phyloP scores from a whole-genome alignment of 768 basidiomycete genomes.

The Saitozyma podzolica region DNA sequence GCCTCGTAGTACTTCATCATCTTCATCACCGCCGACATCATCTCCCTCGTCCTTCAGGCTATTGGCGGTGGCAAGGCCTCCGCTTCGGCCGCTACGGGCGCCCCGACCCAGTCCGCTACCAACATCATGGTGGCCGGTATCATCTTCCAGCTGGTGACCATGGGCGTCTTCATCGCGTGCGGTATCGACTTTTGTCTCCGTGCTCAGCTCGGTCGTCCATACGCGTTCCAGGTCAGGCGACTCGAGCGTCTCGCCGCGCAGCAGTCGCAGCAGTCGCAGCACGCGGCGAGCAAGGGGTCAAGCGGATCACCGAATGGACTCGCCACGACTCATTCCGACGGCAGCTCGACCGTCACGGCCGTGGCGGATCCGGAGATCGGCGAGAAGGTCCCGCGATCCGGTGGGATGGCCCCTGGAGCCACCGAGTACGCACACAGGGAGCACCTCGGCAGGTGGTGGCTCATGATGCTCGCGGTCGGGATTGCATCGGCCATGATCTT shows the following conservation, averaged over 20 bases:
- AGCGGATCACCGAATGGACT: no score
- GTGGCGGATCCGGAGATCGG: not conserved
- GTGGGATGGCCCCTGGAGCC: not conserved
- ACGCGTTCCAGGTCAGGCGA: conserved; percentile 22
- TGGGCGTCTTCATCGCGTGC: conserved; percentile 42
- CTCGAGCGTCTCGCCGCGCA: not conserved
- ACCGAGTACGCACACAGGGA: not conserved
- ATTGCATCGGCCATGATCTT: conserved; percentile 32
- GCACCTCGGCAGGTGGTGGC: conserved; percentile 29
- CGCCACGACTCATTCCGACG: no score
- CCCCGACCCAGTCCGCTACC: conserved; percentile 39
- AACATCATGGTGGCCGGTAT: conserved; percentile 53
- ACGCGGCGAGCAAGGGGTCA: not conserved
- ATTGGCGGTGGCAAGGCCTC: conserved; percentile 47
- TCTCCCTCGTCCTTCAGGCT: conserved; percentile 49
- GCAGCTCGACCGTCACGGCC: not conserved
- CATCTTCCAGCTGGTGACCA: conserved; percentile 48
- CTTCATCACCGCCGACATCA: conserved; percentile 47
- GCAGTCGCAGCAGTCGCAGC: not conserved
- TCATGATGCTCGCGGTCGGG: conserved; percentile 16
- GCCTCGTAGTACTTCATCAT: conserved; percentile 38
- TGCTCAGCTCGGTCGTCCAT: conserved; percentile 20
- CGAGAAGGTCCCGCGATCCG: not conserved
- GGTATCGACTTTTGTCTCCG: conserved; percentile 47
- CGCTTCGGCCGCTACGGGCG: conserved; percentile 25